A percentile compares a stretch with the other conserved stretches of the same genome.
Conservation (phyloP, 1,284 basidiomycete genomes). For the Marasmius sp. region DNA sequence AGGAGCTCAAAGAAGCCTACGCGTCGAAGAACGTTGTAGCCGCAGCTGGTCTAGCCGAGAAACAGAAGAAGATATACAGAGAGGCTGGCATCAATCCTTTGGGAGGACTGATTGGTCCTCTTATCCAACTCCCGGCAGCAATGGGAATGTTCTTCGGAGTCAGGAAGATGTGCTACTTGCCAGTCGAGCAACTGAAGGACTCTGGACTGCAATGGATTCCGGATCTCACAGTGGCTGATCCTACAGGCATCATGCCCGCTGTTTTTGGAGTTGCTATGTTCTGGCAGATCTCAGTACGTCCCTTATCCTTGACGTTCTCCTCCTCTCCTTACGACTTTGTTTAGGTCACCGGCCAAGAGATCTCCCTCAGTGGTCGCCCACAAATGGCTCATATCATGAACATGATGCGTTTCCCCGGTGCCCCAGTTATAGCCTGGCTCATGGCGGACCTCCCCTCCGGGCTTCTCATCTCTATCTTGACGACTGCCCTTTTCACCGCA, state of each 20-base stretch:
- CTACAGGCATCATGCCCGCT: slow-evolving; percentile 77
- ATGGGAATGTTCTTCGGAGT: slow-evolving; percentile 88
- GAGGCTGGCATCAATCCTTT: slow-evolving; percentile 69
- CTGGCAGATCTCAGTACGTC: slow-evolving; percentile 66
- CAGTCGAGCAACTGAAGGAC: slow-evolving; percentile 70
- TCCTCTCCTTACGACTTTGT: slow-evolving; percentile 1
- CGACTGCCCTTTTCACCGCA: background rate
- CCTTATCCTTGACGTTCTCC: background rate
- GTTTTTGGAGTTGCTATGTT: slow-evolving; percentile 67
- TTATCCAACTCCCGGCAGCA: slow-evolving; percentile 80
- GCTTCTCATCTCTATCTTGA: background rate
- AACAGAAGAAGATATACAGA: slow-evolving; percentile 65
- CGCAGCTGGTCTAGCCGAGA: slow-evolving; percentile 53
- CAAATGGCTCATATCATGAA: slow-evolving; percentile 12
- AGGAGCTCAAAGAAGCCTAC: slow-evolving; percentile 40
- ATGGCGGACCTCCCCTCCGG: slow-evolving; percentile 12
- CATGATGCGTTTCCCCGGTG: slow-evolving; percentile 12
- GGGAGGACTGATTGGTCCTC: slow-evolving; percentile 56
- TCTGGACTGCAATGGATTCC: slow-evolving; percentile 80
- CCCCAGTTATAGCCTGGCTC: slow-evolving; percentile 8
- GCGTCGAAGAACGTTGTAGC: slow-evolving; percentile 49
- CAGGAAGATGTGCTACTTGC: slow-evolving; percentile 68
- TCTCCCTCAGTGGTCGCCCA: slow-evolving; percentile 9
- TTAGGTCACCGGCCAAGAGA: slow-evolving; percentile 11
- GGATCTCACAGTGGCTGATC: slow-evolving; percentile 80